Evolutionary conservation across 2,329 filamentous ascomycete genomes (phyloP).

Genomic region (Coleophoma cylindrospora): DNA sequence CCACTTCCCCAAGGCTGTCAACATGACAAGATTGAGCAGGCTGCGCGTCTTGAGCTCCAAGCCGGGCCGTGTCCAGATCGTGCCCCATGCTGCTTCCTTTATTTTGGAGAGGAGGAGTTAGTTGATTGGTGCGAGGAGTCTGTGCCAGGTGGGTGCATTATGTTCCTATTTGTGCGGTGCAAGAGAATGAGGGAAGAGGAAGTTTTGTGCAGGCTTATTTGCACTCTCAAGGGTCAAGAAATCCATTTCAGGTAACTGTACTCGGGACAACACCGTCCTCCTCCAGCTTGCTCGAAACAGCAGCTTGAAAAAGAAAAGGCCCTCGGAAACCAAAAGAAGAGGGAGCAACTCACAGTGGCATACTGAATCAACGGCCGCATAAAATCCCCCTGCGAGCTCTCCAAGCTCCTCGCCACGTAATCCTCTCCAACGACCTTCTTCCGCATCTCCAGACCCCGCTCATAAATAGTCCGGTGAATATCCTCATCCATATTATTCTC

Average conservation of each 20-base stretch:
- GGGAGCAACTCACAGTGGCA: slow-evolving; percentile 16
- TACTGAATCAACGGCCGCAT: slow-evolving; percentile 21
- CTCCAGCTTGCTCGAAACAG: neutral
- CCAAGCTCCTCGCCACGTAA: slow-evolving; percentile 17
- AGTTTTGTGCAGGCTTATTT: no score
- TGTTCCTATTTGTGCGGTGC: no score
- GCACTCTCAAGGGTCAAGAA: no score
- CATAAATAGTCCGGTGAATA: slow-evolving; percentile 15
- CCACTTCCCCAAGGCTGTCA: slow-evolving; percentile 24
- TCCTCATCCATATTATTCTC: slow-evolving; percentile 23
- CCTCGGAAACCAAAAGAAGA: neutral
- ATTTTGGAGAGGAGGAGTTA: no score
- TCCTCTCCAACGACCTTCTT: slow-evolving; percentile 22
- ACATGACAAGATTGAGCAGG: slow-evolving; percentile 23
- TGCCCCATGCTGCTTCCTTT: slow-evolving; percentile 24
- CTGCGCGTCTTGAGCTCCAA: slow-evolving; percentile 18
- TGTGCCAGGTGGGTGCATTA: no score
- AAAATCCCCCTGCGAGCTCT: slow-evolving; percentile 18
- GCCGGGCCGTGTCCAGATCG: slow-evolving; percentile 24
- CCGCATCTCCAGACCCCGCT: slow-evolving; percentile 16
- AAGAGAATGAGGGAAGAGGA: no score
- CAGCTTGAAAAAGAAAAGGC: neutral
- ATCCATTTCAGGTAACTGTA: no score
- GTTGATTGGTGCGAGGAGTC: no score
- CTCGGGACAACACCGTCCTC: no score